Evolutionary conservation across 345 rosid genomes (phyloP).

Genomic region (Heritiera fomes): DNA sequence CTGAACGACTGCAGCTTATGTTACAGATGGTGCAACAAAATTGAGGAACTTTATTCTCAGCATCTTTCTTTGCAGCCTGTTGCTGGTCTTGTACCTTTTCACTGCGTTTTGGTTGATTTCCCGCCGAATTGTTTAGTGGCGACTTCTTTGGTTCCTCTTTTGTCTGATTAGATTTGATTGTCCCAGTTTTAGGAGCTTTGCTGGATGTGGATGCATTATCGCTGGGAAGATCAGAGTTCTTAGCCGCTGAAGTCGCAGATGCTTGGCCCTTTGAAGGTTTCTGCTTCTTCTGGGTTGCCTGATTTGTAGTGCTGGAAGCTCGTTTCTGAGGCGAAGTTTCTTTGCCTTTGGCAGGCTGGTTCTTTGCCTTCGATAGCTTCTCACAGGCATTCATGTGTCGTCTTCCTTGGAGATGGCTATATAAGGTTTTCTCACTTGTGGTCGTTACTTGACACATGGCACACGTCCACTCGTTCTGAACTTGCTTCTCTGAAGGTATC

Average conservation of each 20-base stretch:
- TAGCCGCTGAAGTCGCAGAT: not conserved
- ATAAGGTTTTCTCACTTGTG: slow-evolving; percentile 15
- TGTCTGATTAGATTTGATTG: not conserved
- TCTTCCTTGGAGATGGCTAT: slow-evolving; percentile 30
- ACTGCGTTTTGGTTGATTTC: not conserved
- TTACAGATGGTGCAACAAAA: slow-evolving; percentile 18
- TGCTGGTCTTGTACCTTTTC: slow-evolving; percentile 1
- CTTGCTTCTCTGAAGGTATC: no score
- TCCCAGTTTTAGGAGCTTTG: not conserved
- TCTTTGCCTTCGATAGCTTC: slow-evolving; percentile 25
- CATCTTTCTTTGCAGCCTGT: not conserved
- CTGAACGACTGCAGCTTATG: not conserved
- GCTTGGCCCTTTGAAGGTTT: not conserved
- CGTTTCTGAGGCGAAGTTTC: not conserved
- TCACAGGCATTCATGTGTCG: slow-evolving; percentile 23
- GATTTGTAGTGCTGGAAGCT: slow-evolving; percentile 1
- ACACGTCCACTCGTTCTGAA: no score
- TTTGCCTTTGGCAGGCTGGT: slow-evolving; percentile 10
- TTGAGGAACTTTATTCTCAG: not conserved
- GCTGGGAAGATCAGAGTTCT: not conserved
- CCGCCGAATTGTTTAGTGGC: not conserved
- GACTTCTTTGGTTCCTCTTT: not conserved
- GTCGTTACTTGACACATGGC: no score
- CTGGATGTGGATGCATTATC: not conserved
- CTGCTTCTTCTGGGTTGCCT: not conserved